Evolutionary conservation across 768 basidiomycete genomes (phyloP).

Genomic region (Boletus pseudopeckii): DNA sequence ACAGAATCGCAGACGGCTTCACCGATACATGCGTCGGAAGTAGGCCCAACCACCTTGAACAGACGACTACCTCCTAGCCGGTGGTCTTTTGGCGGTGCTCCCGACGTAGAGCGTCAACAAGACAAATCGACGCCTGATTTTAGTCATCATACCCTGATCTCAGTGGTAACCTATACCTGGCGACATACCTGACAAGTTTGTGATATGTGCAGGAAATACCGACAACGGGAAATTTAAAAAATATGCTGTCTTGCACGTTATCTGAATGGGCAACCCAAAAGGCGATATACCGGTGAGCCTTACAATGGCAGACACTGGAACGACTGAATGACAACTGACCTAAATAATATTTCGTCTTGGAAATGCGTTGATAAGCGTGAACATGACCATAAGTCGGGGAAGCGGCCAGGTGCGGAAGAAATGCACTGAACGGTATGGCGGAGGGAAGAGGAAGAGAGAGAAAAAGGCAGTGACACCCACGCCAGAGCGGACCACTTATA

Average conservation of each 20-base stretch:
- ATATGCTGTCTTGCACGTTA: background rate
- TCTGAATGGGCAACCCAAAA: background rate
- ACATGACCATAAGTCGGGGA: background rate
- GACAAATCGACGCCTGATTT: background rate
- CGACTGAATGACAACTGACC: background rate
- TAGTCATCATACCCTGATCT: background rate
- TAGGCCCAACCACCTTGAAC: too few relatives aligned
- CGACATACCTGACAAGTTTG: too few relatives aligned
- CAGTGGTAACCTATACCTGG: background rate
- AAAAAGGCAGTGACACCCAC: background rate
- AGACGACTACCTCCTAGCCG: too few relatives aligned
- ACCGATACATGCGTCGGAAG: too few relatives aligned
- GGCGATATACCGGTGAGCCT: too few relatives aligned
- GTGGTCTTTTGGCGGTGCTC: too few relatives aligned
- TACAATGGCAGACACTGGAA: background rate
- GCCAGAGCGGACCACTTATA: background rate
- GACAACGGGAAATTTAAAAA: too few relatives aligned
- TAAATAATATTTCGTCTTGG: too few relatives aligned
- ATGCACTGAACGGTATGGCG: background rate
- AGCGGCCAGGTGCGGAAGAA: background rate
- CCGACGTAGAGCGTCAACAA: too few relatives aligned
- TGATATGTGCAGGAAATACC: background rate
- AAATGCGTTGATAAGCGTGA: too few relatives aligned
- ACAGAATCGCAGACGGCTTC: background rate
- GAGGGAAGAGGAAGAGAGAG: background rate